A percentile compares a stretch with the other conserved stretches of the same genome.
These are phyloP conservation scores for Gamarada debralockiae DNA, from an alignment of 495 filamentous ascomycete species.

Conservation along the genomic window DNA sequence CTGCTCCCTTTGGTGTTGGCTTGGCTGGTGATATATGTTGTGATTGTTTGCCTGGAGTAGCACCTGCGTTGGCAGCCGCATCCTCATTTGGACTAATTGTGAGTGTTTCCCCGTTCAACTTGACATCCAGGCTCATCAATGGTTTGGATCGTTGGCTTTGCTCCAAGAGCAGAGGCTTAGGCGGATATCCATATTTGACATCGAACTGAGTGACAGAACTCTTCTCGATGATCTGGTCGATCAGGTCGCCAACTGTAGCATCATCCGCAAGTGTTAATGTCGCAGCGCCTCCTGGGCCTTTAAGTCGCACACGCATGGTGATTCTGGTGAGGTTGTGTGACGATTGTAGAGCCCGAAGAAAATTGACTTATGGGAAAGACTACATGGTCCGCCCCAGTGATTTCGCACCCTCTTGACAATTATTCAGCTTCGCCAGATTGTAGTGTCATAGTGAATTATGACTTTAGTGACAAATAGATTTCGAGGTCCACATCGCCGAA, in stretches of 20 bases:
- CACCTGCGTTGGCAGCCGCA: background rate
- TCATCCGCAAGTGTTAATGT: conserved; percentile 61
- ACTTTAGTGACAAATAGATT: background rate
- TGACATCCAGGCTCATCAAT: conserved; percentile 54
- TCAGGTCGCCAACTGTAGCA: conserved; percentile 62
- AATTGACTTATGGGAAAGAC: no score
- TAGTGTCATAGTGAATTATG: background rate
- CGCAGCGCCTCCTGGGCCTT: conserved; percentile 58
- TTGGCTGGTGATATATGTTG: background rate
- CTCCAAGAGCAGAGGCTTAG: conserved; percentile 62
- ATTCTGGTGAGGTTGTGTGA: background rate
- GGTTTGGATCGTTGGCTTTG: conserved; percentile 30
- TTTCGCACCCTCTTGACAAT: no score
- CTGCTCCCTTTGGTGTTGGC: background rate
- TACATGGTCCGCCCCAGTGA: no score
- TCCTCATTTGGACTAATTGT: conserved; percentile 20
- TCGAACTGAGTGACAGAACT: conserved; percentile 56
- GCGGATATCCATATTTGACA: conserved; percentile 85
- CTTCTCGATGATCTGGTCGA: conserved; percentile 47
- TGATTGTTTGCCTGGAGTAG: background rate
- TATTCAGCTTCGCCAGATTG: no score
- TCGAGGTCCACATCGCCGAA: background rate
- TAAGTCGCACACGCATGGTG: conserved; percentile 58
- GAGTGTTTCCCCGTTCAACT: conserved; percentile 68
- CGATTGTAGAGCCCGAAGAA: background rate